Conservation (phyloP, 768 basidiomycete species). For the Coprinopsis cinerea region DNA sequence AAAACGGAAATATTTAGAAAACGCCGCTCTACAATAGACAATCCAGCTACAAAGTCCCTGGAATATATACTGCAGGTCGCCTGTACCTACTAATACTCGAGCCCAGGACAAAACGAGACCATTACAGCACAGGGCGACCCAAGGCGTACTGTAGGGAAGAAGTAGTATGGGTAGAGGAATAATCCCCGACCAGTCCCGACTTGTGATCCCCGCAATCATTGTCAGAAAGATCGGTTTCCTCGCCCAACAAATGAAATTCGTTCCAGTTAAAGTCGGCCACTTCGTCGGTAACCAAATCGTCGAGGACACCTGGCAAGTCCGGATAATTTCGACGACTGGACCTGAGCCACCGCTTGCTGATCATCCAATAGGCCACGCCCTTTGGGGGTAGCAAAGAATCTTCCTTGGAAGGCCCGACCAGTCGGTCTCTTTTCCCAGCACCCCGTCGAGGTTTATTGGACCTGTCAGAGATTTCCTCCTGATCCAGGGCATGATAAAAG, state of each 20-base stretch:
- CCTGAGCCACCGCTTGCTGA: constrained; percentile 60
- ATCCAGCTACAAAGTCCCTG: too few relatives aligned
- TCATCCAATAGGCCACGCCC: constrained; percentile 69
- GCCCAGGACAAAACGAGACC: too few relatives aligned
- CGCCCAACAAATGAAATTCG: constrained; percentile 44
- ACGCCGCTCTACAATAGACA: too few relatives aligned
- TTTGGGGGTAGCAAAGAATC: constrained; percentile 53
- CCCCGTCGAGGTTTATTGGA: constrained; percentile 50
- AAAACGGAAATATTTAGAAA: too few relatives aligned
- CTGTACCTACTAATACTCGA: too few relatives aligned
- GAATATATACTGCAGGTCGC: too few relatives aligned
- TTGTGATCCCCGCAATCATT: background rate
- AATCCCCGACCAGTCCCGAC: too few relatives aligned
- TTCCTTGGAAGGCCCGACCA: constrained; percentile 50
- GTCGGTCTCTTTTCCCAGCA: constrained; percentile 48
- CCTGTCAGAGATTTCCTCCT: constrained; percentile 43
- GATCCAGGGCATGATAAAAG: constrained; percentile 58
- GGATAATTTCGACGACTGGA: constrained; percentile 34
- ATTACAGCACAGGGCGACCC: too few relatives aligned
- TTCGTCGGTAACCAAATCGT: constrained; percentile 37
- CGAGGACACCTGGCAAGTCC: constrained; percentile 40
- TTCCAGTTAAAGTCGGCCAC: constrained; percentile 46
- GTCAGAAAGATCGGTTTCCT: constrained; percentile 41
- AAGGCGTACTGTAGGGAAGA: too few relatives aligned
- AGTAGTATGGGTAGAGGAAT: too few relatives aligned